Conservation (phyloP, 768 basidiomycete species). For the Tulasnella sp. region DNA sequence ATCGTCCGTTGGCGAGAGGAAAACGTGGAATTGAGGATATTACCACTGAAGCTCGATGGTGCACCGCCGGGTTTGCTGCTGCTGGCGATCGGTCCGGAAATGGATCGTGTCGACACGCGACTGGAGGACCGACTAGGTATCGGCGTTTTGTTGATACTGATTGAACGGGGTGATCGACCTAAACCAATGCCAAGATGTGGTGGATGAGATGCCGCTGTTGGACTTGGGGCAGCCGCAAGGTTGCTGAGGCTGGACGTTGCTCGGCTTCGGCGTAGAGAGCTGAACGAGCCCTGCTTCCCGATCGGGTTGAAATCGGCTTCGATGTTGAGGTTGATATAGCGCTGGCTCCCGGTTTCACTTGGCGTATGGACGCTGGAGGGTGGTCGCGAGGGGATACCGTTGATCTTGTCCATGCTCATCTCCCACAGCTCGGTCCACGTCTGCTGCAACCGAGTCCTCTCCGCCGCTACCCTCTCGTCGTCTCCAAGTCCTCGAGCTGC, state of each 20-base stretch:
- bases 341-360: conserved; percentile 20
- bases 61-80: not conserved
- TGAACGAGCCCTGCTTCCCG: not conserved
- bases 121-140: conserved; percentile 57
- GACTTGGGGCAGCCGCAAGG: not conserved
- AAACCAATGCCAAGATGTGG: not conserved
- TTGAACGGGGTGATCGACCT: not conserved
- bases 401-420: conserved; percentile 72
- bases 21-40: conserved; percentile 65
- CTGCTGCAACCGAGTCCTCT: conserved; percentile 69
- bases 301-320: not conserved
- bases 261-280: conserved; percentile 5
- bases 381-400: conserved; percentile 33
- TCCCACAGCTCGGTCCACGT: conserved; percentile 81
- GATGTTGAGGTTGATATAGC: conserved; percentile 1
- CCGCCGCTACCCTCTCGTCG: conserved; percentile 64
- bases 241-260: conserved; percentile 16
- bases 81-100: conserved; percentile 62
- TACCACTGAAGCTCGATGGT: conserved; percentile 43
- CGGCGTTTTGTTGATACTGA: conserved; percentile 37
- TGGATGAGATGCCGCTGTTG: not conserved
- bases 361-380: conserved; percentile 24
- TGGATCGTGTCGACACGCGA: conserved; percentile 56
- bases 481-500: conserved; percentile 52
- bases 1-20: conserved; percentile 82